A percentile compares a stretch with the other conserved stretches of the same genome.
These are phyloP conservation scores for Pilobolus umbonatus DNA, from an alignment of 192 early-diverging fungal species.

Conservation along the genomic window DNA sequence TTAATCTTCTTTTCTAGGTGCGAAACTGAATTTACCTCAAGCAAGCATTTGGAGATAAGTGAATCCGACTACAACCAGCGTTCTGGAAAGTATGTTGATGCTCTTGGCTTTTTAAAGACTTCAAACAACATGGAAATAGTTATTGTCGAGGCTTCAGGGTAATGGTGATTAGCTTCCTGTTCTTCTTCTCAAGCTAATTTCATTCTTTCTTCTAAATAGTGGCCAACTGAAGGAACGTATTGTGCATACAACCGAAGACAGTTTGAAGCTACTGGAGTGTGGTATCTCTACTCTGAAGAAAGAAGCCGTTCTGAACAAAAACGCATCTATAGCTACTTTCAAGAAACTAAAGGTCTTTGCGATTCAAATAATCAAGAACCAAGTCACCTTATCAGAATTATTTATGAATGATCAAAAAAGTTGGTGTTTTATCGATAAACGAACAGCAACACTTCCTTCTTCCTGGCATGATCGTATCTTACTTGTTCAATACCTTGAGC, in stretches of 20 bases:
- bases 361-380: background rate
- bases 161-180: background rate
- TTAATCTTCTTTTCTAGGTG: constrained; percentile 12
- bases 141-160: constrained; percentile 8
- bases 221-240: background rate
- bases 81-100: constrained; percentile 5
- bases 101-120: constrained; percentile 2
- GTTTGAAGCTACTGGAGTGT: constrained; percentile 6
- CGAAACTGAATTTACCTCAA: background rate
- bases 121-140: constrained; percentile 8
- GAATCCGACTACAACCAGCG: background rate
- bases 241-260: constrained; percentile 6
- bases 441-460: constrained; percentile 1
- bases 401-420: constrained; percentile 5
- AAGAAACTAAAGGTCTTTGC: background rate
- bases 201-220: constrained; percentile 1
- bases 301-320: background rate
- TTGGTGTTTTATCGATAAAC: background rate
- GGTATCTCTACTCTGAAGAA: background rate
- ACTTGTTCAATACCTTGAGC: constrained; percentile 7
- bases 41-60: background rate
- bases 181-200: constrained; percentile 3
- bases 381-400: constrained; percentile 4
- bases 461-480: constrained; percentile 2
- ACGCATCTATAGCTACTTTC: background rate